phyloP scores from a whole-genome alignment of 1,139 yeast species.

The Hanseniaspora gamundiae region DNA sequence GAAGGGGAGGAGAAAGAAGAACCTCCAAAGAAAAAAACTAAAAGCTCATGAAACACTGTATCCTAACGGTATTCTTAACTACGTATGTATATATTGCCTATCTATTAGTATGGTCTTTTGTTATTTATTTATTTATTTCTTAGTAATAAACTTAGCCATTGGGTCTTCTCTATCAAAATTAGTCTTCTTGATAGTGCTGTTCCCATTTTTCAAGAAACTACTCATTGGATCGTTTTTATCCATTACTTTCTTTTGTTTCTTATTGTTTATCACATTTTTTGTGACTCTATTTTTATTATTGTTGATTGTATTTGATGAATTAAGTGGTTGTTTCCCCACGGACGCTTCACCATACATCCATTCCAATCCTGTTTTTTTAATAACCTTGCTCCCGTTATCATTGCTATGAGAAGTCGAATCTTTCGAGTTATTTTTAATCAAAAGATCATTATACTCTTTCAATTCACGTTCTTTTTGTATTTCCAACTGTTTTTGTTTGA shows the following conservation, averaged over 20 bases:
- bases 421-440: background rate
- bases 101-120: constrained; percentile 11
- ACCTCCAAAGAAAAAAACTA: constrained; percentile 3
- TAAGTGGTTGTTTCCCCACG: constrained; percentile 4
- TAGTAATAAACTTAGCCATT: constrained; percentile 4
- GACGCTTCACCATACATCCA: constrained; percentile 68
- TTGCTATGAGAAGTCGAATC: constrained; percentile 30
- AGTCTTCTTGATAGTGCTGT: background rate
- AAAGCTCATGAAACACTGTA: background rate
- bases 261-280: background rate
- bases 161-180: constrained; percentile 4
- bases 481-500: constrained; percentile 55
- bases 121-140: constrained; percentile 2
- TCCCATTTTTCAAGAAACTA: background rate
- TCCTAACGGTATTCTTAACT: constrained; percentile 13
- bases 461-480: constrained; percentile 52
- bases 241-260: constrained; percentile 1
- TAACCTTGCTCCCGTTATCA: constrained; percentile 25
- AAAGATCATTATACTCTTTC: constrained; percentile 33
- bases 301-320: no score
- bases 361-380: constrained; percentile 39
- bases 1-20: constrained; percentile 7
- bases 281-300: background rate
- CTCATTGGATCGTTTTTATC: constrained; percentile 11
- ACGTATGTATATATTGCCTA: constrained; percentile 11